These are phyloP conservation scores for Corrigiola litoralis DNA, from an alignment of 179 eudicot genomes.

Conservation along the genomic window DNA sequence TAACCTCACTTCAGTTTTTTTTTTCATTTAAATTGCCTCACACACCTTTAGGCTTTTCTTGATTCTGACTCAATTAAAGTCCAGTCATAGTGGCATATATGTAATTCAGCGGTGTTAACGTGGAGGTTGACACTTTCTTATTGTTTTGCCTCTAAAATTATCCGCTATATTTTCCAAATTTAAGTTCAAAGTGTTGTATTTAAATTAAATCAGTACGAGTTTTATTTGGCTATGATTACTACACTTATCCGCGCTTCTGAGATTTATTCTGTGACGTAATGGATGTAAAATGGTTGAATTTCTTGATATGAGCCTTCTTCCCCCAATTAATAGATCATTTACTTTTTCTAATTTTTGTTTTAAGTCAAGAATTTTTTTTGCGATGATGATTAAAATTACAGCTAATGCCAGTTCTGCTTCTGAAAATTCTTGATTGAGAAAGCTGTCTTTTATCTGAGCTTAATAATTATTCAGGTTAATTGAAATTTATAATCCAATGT, in stretches of 20 bases:
- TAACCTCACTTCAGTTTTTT: not conserved
- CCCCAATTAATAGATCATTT: not conserved
- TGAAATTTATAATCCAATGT: not conserved
- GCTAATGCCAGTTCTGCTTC: slow-evolving; percentile 94
- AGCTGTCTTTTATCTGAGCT: slow-evolving; percentile 60
- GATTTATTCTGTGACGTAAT: slow-evolving; percentile 32
- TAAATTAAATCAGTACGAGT: too few species aligned
- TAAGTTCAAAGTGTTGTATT: too few species aligned
- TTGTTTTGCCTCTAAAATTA: slow-evolving; percentile 47
- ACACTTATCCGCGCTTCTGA: slow-evolving; percentile 57
- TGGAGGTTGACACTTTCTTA: slow-evolving; percentile 37
- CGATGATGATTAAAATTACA: slow-evolving; percentile 43
- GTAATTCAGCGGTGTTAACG: slow-evolving; percentile 43
- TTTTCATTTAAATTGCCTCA: slow-evolving; percentile 24
- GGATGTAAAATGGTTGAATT: slow-evolving; percentile 41
- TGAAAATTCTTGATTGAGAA: slow-evolving; percentile 66
- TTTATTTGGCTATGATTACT: slow-evolving; percentile 29
- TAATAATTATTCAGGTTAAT: not conserved
- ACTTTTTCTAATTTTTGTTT: not conserved
- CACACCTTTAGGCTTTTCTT: slow-evolving; percentile 48
- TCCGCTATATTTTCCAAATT: slow-evolving; percentile 17
- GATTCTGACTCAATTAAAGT: slow-evolving; percentile 28
- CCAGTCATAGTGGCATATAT: slow-evolving; percentile 62
- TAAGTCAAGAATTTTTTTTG: not conserved
- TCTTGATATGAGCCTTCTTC: slow-evolving; percentile 46